Conservation (phyloP, 371 early-diverging fungal genomes). For the Sporodiniella umbellata region DNA sequence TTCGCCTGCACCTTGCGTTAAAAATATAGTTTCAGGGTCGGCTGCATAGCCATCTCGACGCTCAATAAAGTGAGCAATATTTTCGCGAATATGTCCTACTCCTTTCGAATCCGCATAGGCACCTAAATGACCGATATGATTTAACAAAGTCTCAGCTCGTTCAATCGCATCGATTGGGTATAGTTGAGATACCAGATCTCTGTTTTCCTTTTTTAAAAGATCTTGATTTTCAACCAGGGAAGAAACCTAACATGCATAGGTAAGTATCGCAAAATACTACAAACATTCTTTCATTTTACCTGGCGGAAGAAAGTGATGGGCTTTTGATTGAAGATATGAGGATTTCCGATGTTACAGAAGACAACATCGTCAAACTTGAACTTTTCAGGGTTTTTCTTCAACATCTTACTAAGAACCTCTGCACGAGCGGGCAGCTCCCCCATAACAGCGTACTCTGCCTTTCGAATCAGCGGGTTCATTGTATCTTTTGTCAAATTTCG, state of each 20-base stretch:
- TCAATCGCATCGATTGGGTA: slow-evolving; percentile 82
- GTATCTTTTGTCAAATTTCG: slow-evolving; percentile 5
- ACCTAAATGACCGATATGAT: slow-evolving; percentile 74
- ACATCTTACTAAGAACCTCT: background rate
- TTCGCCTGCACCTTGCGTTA: slow-evolving; percentile 83
- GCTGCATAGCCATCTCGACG: slow-evolving; percentile 80
- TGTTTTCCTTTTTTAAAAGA: slow-evolving; percentile 59
- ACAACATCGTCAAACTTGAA: slow-evolving; percentile 64
- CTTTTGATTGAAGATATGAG: slow-evolving; percentile 86
- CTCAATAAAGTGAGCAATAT: slow-evolving; percentile 83
- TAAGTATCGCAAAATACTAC: background rate
- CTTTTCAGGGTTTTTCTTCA: background rate
- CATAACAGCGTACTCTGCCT: slow-evolving; percentile 3
- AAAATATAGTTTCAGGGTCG: slow-evolving; percentile 75
- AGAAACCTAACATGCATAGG: slow-evolving; percentile 55
- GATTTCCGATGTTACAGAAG: slow-evolving; percentile 95
- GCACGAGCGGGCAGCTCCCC: slow-evolving; percentile 4
- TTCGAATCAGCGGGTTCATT: slow-evolving; percentile 1
- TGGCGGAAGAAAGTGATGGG: slow-evolving; percentile 95
- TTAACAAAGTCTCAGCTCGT: slow-evolving; percentile 71
- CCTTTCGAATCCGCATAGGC: slow-evolving; percentile 97
- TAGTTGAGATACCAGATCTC: slow-evolving; percentile 49
- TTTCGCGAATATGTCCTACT: slow-evolving; percentile 73
- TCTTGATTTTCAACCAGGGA: slow-evolving; percentile 87
- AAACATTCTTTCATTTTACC: slow-evolving; percentile 35